Evolutionary conservation across 2,329 filamentous ascomycete genomes (phyloP), one percentile per base, ranked within the genome.

Genomic region (Periglandula ipomoeae): DNA sequence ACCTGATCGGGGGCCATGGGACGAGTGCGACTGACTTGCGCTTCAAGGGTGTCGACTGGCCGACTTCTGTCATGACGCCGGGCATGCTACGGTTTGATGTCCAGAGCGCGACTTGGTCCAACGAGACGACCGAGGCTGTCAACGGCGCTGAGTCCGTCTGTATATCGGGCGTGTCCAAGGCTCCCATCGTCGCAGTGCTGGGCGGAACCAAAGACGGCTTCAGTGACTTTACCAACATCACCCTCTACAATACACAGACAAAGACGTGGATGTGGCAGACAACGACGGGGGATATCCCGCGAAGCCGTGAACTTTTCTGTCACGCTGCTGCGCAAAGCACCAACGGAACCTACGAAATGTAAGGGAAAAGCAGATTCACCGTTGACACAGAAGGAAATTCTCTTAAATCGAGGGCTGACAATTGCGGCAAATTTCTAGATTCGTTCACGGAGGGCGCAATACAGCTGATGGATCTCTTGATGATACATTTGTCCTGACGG

Each of bases 301-400:
- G 54, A 0, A 46, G 46, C 0, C 48, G 65, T 1, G 55, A 63
- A 22, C 53, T 56, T 2, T 62, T 66, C 35, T 70, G 68, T 43
- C 58, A 55, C 8, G 64, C 64, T 2, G 68, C n/a, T n/a, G 61
- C 3, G 61, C 59, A 22, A 50, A 52, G 46, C 61, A 64, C 0
- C 59, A 60, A 63, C 24, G 58, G 56, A 35, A 67, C 63, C 0
- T 67, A 65, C 46, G 65, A 69, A 53, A 64, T 68, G 59, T 66
- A 24, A 44, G 42, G n/a, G n/a, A n/a, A n/a, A n/a, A n/a, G n/a
- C n/a, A n/a, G n/a, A n/a, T n/a, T n/a, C n/a, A n/a, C 55, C 50
- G 61, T 53, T 30, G 8, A 11, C 42, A 44, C 26, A n/a, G 20
- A 17, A 26, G 10, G 15, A 44, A 17, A 32, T 19, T 46, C 42